Base-by-base conservation (phyloP, 768 basidiomycete species). In the Calocybe cyanea region DNA sequence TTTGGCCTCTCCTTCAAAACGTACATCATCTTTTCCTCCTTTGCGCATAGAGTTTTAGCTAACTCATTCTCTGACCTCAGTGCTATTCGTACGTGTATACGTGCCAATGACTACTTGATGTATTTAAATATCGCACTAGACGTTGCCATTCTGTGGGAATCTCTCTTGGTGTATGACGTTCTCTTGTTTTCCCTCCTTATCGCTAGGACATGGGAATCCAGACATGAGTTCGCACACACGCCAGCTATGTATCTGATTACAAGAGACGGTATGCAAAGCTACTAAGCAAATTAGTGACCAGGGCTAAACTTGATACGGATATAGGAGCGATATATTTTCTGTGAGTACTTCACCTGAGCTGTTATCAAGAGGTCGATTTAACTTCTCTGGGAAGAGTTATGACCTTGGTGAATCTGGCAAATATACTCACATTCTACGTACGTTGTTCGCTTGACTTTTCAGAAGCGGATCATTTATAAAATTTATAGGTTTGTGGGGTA, bases 321-420 rank as follows among this genome's bases (percentile, higher is more conserved):
- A 42, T 15, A 79, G 79, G 78, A 43, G 72, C 76, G 1, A 56
- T 81, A 19, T 81, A 80, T 55, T 81, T 77, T 51, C 74, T 67
- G 78, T 80, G 50, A 62, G 76, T 11, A 6, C 11, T 18, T n/a
- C 8, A 17, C 23, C n/a, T n/a, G 7, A 14, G 6, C 25, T n/a
- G 5, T 3, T 32, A 15, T 15, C 35, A 21, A 2, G 10, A 23
- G 17, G 7, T 14, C 39, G 15, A 46, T 17, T 21, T 4, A 14
- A 38, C 14, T 30, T 46, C 40, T n/a, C n/a, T n/a, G n/a, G n/a
- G n/a, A 3, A 80, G 80, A 6, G 66, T 75, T 33, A 80, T 81
- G 76, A 75, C 68, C 1, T 43, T 73, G 3, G 72, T 71, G 10
- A 77, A 76, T 50, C 52, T 77, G 13, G 60, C 72, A n/a, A 80